These are phyloP conservation scores for Citrus glauca DNA, from an alignment of 345 rosid species.

Conservation along the genomic window DNA sequence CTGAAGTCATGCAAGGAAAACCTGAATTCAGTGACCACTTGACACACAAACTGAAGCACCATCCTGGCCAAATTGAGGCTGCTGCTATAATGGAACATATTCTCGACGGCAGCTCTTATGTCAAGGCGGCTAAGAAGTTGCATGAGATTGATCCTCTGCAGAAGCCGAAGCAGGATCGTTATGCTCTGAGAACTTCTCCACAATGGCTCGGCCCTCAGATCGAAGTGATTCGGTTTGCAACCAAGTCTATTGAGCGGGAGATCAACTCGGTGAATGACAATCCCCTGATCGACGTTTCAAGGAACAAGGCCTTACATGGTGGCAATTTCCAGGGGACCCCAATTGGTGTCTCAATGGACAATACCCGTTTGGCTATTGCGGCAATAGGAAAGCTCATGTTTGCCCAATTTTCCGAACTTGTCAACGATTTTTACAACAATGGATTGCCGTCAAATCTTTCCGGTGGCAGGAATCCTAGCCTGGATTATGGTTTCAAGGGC, in stretches of 20 bases:
- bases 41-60: conserved; percentile 57
- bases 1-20: conserved; percentile 52
- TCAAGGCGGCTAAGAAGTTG: conserved; percentile 39
- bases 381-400: conserved; percentile 52
- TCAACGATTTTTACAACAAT: conserved; percentile 75
- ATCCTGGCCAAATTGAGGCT: conserved; percentile 57
- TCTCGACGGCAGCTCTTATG: conserved; percentile 40
- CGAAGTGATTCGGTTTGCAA: conserved; percentile 45
- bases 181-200: conserved; percentile 53
- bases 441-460: conserved; percentile 72
- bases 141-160: conserved; percentile 47
- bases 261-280: conserved; percentile 61
- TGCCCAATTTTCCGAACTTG: conserved; percentile 64
- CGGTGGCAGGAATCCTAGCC: conserved; percentile 64
- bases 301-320: conserved; percentile 70
- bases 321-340: conserved; percentile 73
- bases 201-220: conserved; percentile 63
- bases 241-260: conserved; percentile 48
- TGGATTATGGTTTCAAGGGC: conserved; percentile 76
- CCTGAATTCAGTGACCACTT: conserved; percentile 54
- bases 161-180: conserved; percentile 54
- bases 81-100: conserved; percentile 59
- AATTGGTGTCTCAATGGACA: conserved; percentile 57
- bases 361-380: conserved; percentile 42
- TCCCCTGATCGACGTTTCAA: conserved; percentile 63